Percentiles rank a stretch among this genome's conserved stretches.
Evolutionary conservation across 2,329 filamentous ascomycete species (phyloP).

Genomic region (Clarireedia hainanense): DNA sequence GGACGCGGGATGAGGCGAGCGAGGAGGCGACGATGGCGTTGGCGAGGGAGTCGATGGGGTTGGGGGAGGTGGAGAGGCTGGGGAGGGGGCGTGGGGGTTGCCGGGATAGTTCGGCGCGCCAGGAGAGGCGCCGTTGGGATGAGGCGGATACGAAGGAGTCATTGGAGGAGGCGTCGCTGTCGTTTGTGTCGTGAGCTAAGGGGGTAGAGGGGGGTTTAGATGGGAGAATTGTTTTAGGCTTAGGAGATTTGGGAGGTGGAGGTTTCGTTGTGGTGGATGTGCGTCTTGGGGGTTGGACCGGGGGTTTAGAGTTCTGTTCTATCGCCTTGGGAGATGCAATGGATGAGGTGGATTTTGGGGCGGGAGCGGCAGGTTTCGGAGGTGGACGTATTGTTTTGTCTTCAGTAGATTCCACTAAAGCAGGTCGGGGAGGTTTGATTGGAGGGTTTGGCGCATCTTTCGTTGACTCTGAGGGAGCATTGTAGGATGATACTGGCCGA

Average conservation of each 20-base stretch:
- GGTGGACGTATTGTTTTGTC: not conserved
- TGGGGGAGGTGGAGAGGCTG: conserved; percentile 14
- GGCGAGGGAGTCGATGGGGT: conserved; percentile 52
- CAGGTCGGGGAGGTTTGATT: not conserved
- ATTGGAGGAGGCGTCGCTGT: conserved; percentile 21
- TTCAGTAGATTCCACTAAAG: not conserved
- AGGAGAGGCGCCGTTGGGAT: conserved; percentile 17
- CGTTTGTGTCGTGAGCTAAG: conserved; percentile 11
- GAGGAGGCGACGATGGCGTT: conserved; percentile 70
- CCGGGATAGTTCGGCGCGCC: conserved; percentile 21
- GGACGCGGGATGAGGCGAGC: conserved; percentile 54
- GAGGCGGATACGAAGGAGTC: conserved; percentile 30
- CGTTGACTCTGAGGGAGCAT: not conserved
- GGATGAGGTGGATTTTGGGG: not conserved
- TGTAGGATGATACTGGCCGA: no score
- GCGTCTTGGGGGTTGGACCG: not conserved
- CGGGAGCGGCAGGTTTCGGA: not conserved
- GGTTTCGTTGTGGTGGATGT: conserved; percentile 1
- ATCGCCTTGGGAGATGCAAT: not conserved
- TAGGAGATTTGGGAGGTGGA: not conserved
- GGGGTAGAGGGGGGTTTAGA: conserved; percentile 3
- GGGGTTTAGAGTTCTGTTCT: no score
- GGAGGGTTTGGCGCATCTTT: not conserved
- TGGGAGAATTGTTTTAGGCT: conserved; percentile 4
- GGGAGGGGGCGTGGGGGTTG: conserved; percentile 11